Evolutionary conservation across 202 grass and related monocot species (phyloP), one percentile per base, ranked within the genome.

Genomic region (Carex arenaria): DNA sequence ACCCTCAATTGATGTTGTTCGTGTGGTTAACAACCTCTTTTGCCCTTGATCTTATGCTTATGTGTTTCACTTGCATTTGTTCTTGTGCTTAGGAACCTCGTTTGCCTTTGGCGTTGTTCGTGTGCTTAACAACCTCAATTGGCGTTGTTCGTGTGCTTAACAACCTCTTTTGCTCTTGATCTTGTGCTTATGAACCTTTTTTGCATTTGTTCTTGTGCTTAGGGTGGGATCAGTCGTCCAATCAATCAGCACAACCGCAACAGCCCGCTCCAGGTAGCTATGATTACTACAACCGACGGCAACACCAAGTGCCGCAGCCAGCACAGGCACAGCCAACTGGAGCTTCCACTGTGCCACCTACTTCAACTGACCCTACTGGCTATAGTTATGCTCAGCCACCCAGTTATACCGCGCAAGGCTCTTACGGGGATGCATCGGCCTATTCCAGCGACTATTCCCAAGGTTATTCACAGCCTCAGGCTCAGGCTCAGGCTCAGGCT

Each of bases 201-300:
- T n/a, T n/a, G n/a, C n/a, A n/a, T n/a, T n/a, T n/a, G n/a, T n/a
- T n/a, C n/a, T n/a, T n/a, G n/a, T n/a, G n/a, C n/a, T n/a, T n/a
- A 42, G 40, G 93, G 10, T 97, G 95, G 92, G 95, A 97, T 84
- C 95, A 97, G 85, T 87, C 92, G 15, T 86, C 91, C 80, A 94
- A 89, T 66, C 92, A 88, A 64, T 38, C 74, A 78, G 74, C 74
- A 19, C 90, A 87, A 74, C 61, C 87, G 75, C 95, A 94, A 36
- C 89, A 92, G 62, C 34, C 87, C 0, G 82, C 94, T 22, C 75
- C 90, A 49, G 92, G 84, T 59, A 89, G 90, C n/a, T 99, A 99
- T 85, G 96, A 99, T 88, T 99, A 99, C 61, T 99, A 99, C 83
- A 91, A 80, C 43, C 91, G 96, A 52, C 96, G 93, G 69, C 91